These are phyloP conservation scores for Hypoxylon fragiforme DNA, from an alignment of 495 filamentous ascomycete species.

Conservation along the genomic window DNA sequence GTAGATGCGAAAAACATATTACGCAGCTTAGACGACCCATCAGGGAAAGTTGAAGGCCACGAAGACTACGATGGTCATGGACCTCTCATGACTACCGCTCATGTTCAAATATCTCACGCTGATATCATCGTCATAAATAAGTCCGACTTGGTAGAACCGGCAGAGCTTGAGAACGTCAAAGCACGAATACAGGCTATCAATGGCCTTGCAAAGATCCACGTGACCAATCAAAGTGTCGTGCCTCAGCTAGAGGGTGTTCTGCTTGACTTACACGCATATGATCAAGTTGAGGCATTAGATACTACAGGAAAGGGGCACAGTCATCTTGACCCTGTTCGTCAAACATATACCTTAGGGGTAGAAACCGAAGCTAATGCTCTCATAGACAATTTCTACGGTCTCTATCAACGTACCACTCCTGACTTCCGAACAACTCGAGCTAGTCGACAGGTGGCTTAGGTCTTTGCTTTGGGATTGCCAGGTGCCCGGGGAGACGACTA, in stretches of 20 bases:
- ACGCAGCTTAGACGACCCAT: slow-evolving; percentile 73
- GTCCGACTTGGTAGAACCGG: slow-evolving; percentile 75
- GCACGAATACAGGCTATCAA: slow-evolving; percentile 82
- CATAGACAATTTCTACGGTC: slow-evolving; percentile 84
- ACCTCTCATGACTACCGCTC: slow-evolving; percentile 80
- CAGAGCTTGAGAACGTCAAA: slow-evolving; percentile 66
- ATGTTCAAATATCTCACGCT: slow-evolving; percentile 96
- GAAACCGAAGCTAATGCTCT: slow-evolving; percentile 18
- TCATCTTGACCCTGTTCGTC: slow-evolving; percentile 72
- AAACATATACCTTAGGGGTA: background rate
- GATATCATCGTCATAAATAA: slow-evolving; percentile 96
- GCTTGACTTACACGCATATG: slow-evolving; percentile 91
- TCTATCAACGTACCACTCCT: slow-evolving; percentile 66
- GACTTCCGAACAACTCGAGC: slow-evolving; percentile 51
- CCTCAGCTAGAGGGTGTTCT: slow-evolving; percentile 82
- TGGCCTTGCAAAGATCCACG: slow-evolving; percentile 79
- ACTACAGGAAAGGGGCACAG: slow-evolving; percentile 69
- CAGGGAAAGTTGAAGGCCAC: slow-evolving; percentile 60
- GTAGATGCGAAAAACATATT: slow-evolving; percentile 95
- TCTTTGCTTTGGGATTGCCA: slow-evolving; percentile 79
- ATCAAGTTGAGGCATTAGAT: slow-evolving; percentile 71
- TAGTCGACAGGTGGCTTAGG: slow-evolving; percentile 80
- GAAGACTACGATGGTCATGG: slow-evolving; percentile 58
- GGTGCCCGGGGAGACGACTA: slow-evolving; percentile 52
- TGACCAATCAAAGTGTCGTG: slow-evolving; percentile 76